These are phyloP conservation scores for Chrysosporium keratinophilum DNA, from an alignment of 2,329 filamentous ascomycete species.

Conservation along the genomic window DNA sequence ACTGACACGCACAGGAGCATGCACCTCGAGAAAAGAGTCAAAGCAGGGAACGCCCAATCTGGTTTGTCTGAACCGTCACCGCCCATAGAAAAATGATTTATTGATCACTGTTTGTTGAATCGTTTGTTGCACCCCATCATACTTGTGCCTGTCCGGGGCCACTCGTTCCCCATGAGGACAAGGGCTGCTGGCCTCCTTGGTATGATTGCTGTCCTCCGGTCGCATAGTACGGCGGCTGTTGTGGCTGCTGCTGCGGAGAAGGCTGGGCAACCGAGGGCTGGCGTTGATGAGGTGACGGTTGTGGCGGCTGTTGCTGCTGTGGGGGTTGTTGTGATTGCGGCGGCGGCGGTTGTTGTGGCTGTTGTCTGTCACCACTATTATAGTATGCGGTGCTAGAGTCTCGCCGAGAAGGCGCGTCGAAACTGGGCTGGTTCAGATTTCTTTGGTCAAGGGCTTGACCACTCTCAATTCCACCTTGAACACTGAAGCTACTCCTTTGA, in stretches of 20 bases:
- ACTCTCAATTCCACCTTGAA: constrained; percentile 25
- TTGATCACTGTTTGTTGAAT: background rate
- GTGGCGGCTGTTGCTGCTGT: background rate
- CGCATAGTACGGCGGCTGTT: constrained; percentile 1
- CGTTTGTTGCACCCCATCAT: background rate
- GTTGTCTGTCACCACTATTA: constrained; percentile 24
- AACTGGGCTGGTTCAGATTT: constrained; percentile 15
- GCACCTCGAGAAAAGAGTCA: background rate
- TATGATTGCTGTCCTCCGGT: background rate
- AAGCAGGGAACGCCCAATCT: background rate
- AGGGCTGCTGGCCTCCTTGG: background rate
- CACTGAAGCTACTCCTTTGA: constrained; percentile 31
- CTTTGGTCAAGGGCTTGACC: constrained; percentile 17
- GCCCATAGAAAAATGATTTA: background rate
- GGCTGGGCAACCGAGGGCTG: background rate
- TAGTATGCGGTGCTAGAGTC: constrained; percentile 32
- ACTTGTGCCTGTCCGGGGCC: background rate
- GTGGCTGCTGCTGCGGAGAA: constrained; percentile 4
- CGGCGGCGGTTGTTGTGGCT: constrained; percentile 7
- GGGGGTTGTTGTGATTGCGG: constrained; percentile 16
- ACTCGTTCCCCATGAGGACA: background rate
- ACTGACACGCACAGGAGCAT: background rate
- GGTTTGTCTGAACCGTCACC: background rate
- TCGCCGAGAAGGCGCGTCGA: constrained; percentile 26
- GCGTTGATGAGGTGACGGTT: background rate